A percentile compares a stretch with the other conserved stretches of the same genome.
phyloP scores from a whole-genome alignment of 495 filamentous ascomycete genomes.

The Alectoria sarmentosa region DNA sequence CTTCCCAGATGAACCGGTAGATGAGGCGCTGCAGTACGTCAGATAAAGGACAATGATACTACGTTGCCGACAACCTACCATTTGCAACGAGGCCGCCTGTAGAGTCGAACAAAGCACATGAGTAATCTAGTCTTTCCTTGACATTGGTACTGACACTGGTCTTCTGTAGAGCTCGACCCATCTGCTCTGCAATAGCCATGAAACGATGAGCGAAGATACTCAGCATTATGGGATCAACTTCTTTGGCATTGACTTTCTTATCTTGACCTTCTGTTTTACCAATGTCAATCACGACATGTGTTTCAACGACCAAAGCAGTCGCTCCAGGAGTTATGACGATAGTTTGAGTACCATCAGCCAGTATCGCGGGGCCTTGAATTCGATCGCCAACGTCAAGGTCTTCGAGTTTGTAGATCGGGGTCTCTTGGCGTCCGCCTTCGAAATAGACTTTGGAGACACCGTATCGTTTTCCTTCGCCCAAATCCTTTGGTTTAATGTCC shows the following conservation, averaged over 20 bases:
- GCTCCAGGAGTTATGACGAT: constrained; percentile 84
- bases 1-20: constrained; percentile 85
- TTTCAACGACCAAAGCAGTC: constrained; percentile 64
- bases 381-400: constrained; percentile 70
- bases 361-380: constrained; percentile 77
- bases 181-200: constrained; percentile 98
- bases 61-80: constrained; percentile 32
- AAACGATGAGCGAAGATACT: constrained; percentile 95
- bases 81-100: constrained; percentile 92
- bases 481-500: constrained; percentile 43
- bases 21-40: constrained; percentile 57
- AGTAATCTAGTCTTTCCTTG: constrained; percentile 95
- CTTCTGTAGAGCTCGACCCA: constrained; percentile 93
- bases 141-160: constrained; percentile 97
- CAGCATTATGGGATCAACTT: constrained; percentile 79
- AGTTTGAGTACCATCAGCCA: constrained; percentile 93
- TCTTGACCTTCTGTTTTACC: constrained; percentile 51
- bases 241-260: constrained; percentile 32
- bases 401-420: constrained; percentile 77
- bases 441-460: constrained; percentile 41
- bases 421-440: constrained; percentile 67
- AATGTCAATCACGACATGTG: constrained; percentile 56
- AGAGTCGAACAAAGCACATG: constrained; percentile 88
- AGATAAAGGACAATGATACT: background rate
- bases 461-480: constrained; percentile 30